Base-by-base conservation (phyloP, 1,284 basidiomycete genomes). In the Apiotrichum domesticum region DNA sequence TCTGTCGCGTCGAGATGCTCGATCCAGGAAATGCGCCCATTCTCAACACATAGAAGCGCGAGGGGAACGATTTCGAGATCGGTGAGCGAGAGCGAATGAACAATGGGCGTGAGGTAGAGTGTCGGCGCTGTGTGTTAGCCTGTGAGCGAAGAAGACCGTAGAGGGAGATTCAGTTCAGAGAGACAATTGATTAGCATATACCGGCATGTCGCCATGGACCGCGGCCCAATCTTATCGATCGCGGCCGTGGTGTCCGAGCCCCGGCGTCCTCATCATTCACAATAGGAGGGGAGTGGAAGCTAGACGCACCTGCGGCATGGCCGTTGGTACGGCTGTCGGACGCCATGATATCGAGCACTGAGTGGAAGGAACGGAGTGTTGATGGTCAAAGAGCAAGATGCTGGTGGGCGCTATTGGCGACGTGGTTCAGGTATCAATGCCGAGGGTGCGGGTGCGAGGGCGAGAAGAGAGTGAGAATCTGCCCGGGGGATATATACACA, bases 71-170 rank as follows among this genome's bases (percentile, higher is more conserved):
- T 80, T 54, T 80, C 77, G 65, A 85, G 84, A 47, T 77, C 63
- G 0, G 78, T 79, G 11, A 84, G 78, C 9, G 79, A 80, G n/a
- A 78, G 66, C 0, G 88, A 85, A 67, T 84, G 87, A 63, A 91
- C 78, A 56, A 88, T 72, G 7, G 84, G 77, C 37, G 87, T 87
- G 64, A 86, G 81, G 78, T 84, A 89, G 51, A 88, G 52, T n/a
- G 60, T 67, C 15, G 58, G 41, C 29, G 5, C 35, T 33, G 52
- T 46, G 34, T 40, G 29, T 52, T 21, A 51, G 43, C 46, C 46
- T 40, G 46, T 14, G 3, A 35, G 21, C 3, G 34, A 39, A 32
- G 39, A 34, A 9, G 45, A 5, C 1, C 35, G 37, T 47, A n/a
- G 37, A 46, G 51, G 45, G 37, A 29, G 35, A 39, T 53, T 8